Evolutionary conservation across 129 eudicot genomes (phyloP), one percentile per base, ranked within the genome.

Genomic region (Escallonia herrerae): DNA sequence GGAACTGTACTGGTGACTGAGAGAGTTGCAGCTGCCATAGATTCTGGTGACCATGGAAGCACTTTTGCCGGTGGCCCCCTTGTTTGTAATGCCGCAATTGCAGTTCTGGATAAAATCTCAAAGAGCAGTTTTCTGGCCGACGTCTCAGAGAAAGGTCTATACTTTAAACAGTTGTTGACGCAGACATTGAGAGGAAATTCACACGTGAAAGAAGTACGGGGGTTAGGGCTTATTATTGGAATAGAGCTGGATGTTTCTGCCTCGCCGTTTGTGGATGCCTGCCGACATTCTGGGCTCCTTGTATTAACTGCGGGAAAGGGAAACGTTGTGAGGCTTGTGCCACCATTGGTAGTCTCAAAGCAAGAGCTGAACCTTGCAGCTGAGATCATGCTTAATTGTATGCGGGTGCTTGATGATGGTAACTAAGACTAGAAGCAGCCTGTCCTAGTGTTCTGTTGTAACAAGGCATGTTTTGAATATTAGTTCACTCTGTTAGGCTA

Each of bases 41-140:
- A 58, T 8, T 61, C 15, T 39, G 98, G 98, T 54, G 96, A 93
- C 63, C 98, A 93, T 55, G 98, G 97, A 50, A 87, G 90, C 87
- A 87, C 94, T 4, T 93, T 93, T 78, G 98, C 98, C 11, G 96
- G 95, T 43, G 85, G 81, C 43, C 98, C 95, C 33, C 91, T 93
- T n/a, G 79, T 93, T 40, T 93, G 96, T 58, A 77, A 62, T 10
- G 98, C 96, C 42, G 96, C 87, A 58, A 77, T 86, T 13, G 76
- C 90, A 0, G 96, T 81, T 39, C 63, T 93, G 5, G 91, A 93
- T 68, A 89, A 93, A 66, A 89, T 93, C 68, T 81, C 96, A 13
- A 64, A 70, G 43, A 89, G 96, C 2, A 62, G 66, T 9, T 93
- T 93, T 62, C 58, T 93, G 58, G 67, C 73, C 42, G 68, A 80